Evolutionary conservation across 2,329 filamentous ascomycete genomes (phyloP).

Genomic region (Microthyrium microscopicum): DNA sequence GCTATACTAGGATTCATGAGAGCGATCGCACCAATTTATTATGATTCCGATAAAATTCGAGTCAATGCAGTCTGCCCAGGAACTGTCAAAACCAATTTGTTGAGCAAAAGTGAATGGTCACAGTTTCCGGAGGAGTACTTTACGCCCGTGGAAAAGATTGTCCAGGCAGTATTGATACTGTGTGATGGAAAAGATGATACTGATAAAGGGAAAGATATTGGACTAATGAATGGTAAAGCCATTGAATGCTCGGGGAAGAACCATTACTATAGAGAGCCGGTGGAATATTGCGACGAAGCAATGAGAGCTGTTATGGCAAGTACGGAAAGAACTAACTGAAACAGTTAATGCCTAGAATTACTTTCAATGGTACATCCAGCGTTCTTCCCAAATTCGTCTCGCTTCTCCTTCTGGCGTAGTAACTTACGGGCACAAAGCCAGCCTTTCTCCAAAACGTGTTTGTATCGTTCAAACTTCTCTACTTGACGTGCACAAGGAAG

Average conservation of each 20-base stretch:
- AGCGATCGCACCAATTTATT: conserved; percentile 20
- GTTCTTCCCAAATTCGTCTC: no score
- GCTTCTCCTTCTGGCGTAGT: no score
- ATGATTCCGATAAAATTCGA: conserved; percentile 18
- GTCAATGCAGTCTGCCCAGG: conserved; percentile 24
- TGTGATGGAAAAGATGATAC: conserved; percentile 14
- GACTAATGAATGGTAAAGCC: conserved; percentile 12
- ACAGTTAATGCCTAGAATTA: no score
- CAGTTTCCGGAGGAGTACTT: conserved; percentile 18
- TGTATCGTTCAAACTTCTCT: no score
- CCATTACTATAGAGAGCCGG: conserved; percentile 6
- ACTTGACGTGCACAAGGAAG: no score
- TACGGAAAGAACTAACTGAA: no score
- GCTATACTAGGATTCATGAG: conserved; percentile 25
- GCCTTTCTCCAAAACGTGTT: no score
- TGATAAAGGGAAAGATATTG: conserved; percentile 11
- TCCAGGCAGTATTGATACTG: conserved; percentile 15
- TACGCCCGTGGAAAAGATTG: conserved; percentile 18
- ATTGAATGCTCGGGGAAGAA: conserved; percentile 2
- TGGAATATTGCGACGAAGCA: conserved; percentile 6
- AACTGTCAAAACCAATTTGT: conserved; percentile 21
- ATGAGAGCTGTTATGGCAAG: conserved; percentile 3
- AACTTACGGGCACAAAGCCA: no score
- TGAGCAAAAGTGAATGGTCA: conserved; percentile 18
- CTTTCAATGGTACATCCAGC: no score